Conservation (phyloP, 192 early-diverging fungal genomes). For the Coemansia sp. region DNA sequence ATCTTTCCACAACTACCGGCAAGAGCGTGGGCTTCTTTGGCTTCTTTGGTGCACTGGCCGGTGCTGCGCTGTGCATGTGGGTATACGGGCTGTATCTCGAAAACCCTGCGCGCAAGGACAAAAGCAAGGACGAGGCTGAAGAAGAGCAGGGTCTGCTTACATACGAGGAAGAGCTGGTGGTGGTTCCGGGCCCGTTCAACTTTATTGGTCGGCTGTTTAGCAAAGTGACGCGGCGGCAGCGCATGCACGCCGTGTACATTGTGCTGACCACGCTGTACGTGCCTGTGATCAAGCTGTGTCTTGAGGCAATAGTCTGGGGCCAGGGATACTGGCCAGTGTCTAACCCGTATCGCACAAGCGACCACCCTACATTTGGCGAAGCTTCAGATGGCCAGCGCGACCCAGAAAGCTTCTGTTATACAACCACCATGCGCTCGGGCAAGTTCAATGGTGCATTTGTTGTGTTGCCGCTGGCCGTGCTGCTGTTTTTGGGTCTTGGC, state of each 20-base stretch:
- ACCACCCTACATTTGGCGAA: conserved; percentile 28
- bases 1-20: conserved; percentile 49
- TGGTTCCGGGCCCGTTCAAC: conserved; percentile 31
- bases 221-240: conserved; percentile 32
- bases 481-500: conserved; percentile 33
- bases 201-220: conserved; percentile 33
- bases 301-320: conserved; percentile 55
- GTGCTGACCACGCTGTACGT: conserved; percentile 55
- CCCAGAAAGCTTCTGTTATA: conserved; percentile 50
- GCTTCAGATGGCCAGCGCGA: conserved; percentile 21
- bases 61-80: conserved; percentile 32
- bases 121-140: background rate
- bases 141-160: conserved; percentile 23
- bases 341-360: conserved; percentile 48
- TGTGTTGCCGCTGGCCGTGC: conserved; percentile 41
- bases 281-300: conserved; percentile 49
- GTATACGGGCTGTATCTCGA: conserved; percentile 41
- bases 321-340: conserved; percentile 54
- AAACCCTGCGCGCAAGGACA: background rate
- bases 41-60: conserved; percentile 32
- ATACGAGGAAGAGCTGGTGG: conserved; percentile 38
- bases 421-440: conserved; percentile 45
- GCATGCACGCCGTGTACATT: conserved; percentile 41
- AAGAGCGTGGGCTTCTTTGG: conserved; percentile 43
- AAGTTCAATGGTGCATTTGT: conserved; percentile 48